Conservation (phyloP, 164 flowering plant genomes). For the Chimonanthus praecox region DNA sequence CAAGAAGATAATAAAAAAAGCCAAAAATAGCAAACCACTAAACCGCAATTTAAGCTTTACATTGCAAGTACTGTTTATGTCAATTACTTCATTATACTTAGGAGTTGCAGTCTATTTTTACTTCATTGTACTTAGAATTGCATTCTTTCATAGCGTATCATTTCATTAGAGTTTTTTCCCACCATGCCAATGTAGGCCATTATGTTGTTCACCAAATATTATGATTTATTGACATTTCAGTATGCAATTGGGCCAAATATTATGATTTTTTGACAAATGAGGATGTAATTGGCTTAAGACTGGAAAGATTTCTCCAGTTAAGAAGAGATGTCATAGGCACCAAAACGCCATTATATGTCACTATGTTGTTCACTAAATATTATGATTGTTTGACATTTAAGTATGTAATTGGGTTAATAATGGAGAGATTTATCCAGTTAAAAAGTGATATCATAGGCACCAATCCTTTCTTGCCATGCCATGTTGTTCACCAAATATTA, state of each 20-base stretch:
- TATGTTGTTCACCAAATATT: not conserved
- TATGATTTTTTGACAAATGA: not conserved
- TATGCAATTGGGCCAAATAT: not conserved
- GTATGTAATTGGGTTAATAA: not conserved
- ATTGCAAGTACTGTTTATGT: not conserved
- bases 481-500: no score
- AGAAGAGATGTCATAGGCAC: not conserved
- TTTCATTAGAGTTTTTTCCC: not conserved
- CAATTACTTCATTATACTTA: not conserved
- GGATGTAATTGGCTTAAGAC: not conserved
- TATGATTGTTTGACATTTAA: no score
- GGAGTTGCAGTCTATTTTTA: not conserved
- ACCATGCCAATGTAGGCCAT: not conserved
- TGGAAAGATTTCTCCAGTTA: not conserved
- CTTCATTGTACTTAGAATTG: not conserved
- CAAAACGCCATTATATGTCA: not conserved
- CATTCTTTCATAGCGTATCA: no score
- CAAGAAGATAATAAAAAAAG: no score
- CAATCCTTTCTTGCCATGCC: no score
- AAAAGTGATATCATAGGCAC: no score
- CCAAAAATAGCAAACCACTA: no score
- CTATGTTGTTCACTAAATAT: not conserved
- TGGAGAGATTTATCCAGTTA: no score
- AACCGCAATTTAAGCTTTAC: no score
- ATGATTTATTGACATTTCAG: no score